A percentile compares a stretch with the other conserved stretches of the same genome.
Evolutionary conservation across 1,139 yeast genomes (phyloP).

Genomic region (Sugiyamaella sp.): DNA sequence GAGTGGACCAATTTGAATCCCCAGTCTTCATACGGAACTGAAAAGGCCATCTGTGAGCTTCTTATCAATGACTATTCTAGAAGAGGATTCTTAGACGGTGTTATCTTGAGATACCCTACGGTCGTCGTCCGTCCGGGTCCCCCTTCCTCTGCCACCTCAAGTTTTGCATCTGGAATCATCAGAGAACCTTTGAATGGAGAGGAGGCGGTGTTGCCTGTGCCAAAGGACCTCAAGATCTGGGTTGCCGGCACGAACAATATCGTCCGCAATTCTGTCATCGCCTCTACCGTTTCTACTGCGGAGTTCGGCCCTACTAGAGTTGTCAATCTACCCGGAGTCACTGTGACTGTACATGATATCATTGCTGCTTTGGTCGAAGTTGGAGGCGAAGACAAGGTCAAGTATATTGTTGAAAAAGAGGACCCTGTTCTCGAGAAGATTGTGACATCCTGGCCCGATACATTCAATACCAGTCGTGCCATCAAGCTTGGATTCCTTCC

Average conservation of each 20-base stretch:
- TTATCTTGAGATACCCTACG: constrained; percentile 33
- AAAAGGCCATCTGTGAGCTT: constrained; percentile 32
- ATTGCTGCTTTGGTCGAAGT: constrained; percentile 31
- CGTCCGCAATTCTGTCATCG: constrained; percentile 28
- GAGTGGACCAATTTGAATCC: constrained; percentile 32
- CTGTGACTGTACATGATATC: constrained; percentile 33
- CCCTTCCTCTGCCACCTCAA: constrained; percentile 35
- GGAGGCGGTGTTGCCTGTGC: constrained; percentile 28
- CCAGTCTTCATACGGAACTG: constrained; percentile 35
- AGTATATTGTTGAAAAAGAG: constrained; percentile 23
- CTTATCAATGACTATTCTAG: constrained; percentile 33
- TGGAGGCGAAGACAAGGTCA: constrained; percentile 24
- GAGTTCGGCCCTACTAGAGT: constrained; percentile 26
- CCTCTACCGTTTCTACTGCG: constrained; percentile 25
- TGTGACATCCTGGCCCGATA: constrained; percentile 29
- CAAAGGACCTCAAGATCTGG: constrained; percentile 29
- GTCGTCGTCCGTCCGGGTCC: constrained; percentile 34
- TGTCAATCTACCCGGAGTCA: constrained; percentile 34
- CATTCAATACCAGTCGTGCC: constrained; percentile 25
- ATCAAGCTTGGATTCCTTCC: constrained; percentile 23
- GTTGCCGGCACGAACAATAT: constrained; percentile 29
- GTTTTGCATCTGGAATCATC: constrained; percentile 35
- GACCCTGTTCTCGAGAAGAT: constrained; percentile 24
- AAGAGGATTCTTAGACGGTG: constrained; percentile 32
- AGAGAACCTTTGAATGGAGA: constrained; percentile 32